Conservation (phyloP, 345 rosid genomes). For the Streptanthus diversifolius region DNA sequence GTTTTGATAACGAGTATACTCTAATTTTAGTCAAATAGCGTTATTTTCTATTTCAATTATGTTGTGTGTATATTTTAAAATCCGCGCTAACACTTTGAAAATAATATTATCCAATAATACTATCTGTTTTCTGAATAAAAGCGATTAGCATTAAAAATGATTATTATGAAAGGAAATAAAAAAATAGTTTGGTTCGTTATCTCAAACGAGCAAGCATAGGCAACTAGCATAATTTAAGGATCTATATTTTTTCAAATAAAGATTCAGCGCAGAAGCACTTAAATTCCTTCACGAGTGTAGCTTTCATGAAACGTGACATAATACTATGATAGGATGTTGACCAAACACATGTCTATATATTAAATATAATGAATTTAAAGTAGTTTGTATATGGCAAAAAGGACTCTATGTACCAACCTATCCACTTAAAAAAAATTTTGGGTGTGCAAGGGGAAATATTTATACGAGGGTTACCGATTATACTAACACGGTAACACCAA, state of each 20-base stretch:
- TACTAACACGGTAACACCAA: background rate
- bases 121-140: too few relatives aligned
- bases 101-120: too few relatives aligned
- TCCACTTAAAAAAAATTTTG: background rate
- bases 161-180: background rate
- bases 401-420: background rate
- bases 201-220: background rate
- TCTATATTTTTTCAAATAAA: too few relatives aligned
- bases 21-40: too few relatives aligned
- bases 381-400: background rate
- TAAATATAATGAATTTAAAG: background rate
- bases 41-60: too few relatives aligned
- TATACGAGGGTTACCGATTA: background rate
- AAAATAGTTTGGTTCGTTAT: background rate
- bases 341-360: conserved; percentile 11
- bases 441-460: background rate
- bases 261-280: background rate
- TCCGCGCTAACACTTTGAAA: too few relatives aligned
- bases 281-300: conserved; percentile 22
- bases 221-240: background rate
- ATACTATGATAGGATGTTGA: conserved; percentile 19
- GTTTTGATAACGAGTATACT: too few relatives aligned
- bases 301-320: conserved; percentile 31
- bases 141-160: too few relatives aligned
- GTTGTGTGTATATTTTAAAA: too few relatives aligned